Evolutionary conservation across 2,329 filamentous ascomycete species (phyloP).

Genomic region (Stromatinia cepivora): DNA sequence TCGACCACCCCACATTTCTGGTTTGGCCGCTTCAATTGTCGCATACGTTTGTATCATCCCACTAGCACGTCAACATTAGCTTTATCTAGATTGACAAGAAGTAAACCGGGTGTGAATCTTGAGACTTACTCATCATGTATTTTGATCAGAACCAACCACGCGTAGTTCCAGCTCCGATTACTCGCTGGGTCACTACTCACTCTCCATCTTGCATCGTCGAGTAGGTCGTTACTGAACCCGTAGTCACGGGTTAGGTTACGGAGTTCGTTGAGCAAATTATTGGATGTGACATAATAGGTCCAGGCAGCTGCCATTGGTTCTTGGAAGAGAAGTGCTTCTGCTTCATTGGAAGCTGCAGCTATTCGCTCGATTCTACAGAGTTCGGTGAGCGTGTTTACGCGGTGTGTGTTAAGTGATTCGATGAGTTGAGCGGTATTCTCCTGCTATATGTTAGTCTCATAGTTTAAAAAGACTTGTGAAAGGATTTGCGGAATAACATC

Average conservation of each 20-base stretch:
- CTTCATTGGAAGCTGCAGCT: constrained; percentile 57
- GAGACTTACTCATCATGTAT: constrained; percentile 61
- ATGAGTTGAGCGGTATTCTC: constrained; percentile 53
- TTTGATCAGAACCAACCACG: constrained; percentile 69
- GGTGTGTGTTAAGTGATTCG: constrained; percentile 62
- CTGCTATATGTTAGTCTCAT: constrained; percentile 27
- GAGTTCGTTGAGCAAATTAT: constrained; percentile 70
- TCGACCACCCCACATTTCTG: constrained; percentile 68
- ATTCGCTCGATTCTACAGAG: constrained; percentile 70
- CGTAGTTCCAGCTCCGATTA: constrained; percentile 73
- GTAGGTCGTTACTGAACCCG: constrained; percentile 63
- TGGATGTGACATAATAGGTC: constrained; percentile 69
- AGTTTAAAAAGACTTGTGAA: neutral
- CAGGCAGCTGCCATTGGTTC: constrained; percentile 69
- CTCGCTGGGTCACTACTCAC: constrained; percentile 65
- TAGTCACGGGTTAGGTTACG: constrained; percentile 66
- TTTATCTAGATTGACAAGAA: neutral
- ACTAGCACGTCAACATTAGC: constrained; percentile 41
- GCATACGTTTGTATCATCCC: constrained; percentile 63
- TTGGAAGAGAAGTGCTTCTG: constrained; percentile 60
- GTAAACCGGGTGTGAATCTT: too few species aligned
- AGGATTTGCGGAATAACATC: neutral
- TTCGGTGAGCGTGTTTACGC: constrained; percentile 72
- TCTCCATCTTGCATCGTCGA: constrained; percentile 64
- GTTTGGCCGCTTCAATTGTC: constrained; percentile 58